Conservation (phyloP, 176 grass and related monocot species). For the Saccharum officinarum region DNA sequence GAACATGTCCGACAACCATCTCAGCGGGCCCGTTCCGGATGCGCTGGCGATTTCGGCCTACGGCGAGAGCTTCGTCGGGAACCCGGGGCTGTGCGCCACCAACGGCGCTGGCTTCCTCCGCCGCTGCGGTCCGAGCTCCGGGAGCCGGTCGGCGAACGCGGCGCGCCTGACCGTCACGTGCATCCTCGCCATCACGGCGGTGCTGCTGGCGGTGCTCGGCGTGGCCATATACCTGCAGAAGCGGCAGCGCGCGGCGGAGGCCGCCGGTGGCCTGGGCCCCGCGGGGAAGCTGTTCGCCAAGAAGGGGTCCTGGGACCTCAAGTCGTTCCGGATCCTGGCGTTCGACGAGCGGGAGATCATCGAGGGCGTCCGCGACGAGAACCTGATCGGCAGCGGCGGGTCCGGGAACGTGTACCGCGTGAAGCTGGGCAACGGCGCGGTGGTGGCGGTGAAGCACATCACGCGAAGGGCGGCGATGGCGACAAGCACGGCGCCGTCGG, state of each 20-base stretch:
- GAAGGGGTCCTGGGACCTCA: conserved; percentile 71
- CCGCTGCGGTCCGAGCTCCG: conserved; percentile 21
- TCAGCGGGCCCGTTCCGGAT: conserved; percentile 54
- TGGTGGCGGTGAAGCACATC: conserved; percentile 91
- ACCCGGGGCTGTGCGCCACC: conserved; percentile 64
- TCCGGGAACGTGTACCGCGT: conserved; percentile 92
- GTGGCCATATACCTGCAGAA: conserved; percentile 50
- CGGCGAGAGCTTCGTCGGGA: conserved; percentile 63
- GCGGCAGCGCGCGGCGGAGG: conserved; percentile 28
- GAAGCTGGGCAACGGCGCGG: conserved; percentile 45
- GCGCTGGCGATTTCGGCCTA: conserved; percentile 65
- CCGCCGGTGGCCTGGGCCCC: not conserved
- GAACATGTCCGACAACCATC: conserved; percentile 62
- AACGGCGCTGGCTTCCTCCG: conserved; percentile 42
- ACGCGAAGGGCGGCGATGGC: not conserved
- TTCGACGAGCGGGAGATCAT: conserved; percentile 86
- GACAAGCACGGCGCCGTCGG: not conserved
- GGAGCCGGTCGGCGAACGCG: not conserved
- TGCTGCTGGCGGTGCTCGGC: conserved; percentile 54
- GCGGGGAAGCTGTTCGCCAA: conserved; percentile 44
- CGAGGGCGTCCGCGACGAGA: conserved; percentile 61
- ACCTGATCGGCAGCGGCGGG: conserved; percentile 86
- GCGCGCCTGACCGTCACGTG: conserved; percentile 52
- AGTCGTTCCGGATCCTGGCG: conserved; percentile 70
- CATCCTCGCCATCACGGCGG: conserved; percentile 36